Percentiles rank a stretch among this genome's conserved stretches.
Evolutionary conservation across 768 basidiomycete genomes (phyloP).

Genomic region (Pholiota molesta): DNA sequence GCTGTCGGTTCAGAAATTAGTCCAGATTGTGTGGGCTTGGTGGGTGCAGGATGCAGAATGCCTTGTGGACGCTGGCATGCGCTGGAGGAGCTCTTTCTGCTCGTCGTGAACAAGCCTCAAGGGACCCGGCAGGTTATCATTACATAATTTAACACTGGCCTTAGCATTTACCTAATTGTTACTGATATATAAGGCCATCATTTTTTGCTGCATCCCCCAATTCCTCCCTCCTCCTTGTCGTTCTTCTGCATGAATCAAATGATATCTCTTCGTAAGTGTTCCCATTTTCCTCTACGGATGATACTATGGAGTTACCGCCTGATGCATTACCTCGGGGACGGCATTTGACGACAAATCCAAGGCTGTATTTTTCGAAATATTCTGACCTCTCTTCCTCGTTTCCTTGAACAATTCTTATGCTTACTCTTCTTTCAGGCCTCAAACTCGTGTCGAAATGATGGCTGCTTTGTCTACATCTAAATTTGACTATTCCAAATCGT

Average conservation of each 20-base stretch:
- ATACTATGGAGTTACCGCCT: slow-evolving; percentile 88
- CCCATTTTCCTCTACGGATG: slow-evolving; percentile 44
- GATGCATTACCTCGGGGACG: slow-evolving; percentile 38
- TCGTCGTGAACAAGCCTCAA: background rate
- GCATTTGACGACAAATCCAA: slow-evolving; percentile 72
- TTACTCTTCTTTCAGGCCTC: slow-evolving; percentile 1
- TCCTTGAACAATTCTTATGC: background rate
- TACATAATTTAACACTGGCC: background rate
- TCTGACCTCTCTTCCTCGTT: slow-evolving; percentile 45
- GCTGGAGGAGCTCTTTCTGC: background rate
- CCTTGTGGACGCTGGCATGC: background rate
- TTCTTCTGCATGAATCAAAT: no score
- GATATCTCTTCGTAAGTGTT: slow-evolving; percentile 18
- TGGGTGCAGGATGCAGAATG: background rate
- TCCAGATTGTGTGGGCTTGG: background rate
- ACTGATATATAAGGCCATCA: background rate
- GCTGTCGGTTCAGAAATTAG: background rate
- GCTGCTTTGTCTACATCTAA: no score
- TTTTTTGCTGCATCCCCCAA: background rate
- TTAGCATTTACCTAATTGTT: background rate
- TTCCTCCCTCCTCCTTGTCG: background rate
- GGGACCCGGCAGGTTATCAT: background rate
- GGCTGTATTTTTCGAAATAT: slow-evolving; percentile 72
- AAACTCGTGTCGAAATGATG: background rate
- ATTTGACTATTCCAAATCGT: slow-evolving; percentile 18